Percentiles rank a stretch among this genome's conserved stretches.
Conservation (phyloP, 495 filamentous ascomycete species). For the Penicillium goetzii region DNA sequence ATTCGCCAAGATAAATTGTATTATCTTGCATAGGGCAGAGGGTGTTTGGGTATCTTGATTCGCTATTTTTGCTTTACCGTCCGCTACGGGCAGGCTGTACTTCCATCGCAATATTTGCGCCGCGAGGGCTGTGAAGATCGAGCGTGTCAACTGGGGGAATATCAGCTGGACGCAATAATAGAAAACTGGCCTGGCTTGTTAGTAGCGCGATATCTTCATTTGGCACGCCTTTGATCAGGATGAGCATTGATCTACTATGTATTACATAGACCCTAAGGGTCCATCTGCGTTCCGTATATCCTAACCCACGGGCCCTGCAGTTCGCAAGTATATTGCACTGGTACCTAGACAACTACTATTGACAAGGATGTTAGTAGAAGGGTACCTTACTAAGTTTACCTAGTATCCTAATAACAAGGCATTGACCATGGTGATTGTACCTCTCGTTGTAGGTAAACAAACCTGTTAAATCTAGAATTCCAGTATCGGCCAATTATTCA, state of each 20-base stretch:
- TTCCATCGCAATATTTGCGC: neutral
- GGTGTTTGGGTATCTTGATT: neutral
- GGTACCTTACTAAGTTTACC: too few species aligned
- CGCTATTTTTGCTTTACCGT: neutral
- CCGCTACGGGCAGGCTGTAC: neutral
- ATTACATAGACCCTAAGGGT: neutral
- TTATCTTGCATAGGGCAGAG: neutral
- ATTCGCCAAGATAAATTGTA: slow-evolving; percentile 3
- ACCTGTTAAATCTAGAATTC: neutral
- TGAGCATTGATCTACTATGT: neutral
- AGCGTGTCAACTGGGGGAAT: neutral
- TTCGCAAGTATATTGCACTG: too few species aligned
- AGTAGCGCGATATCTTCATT: neutral
- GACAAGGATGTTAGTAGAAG: too few species aligned
- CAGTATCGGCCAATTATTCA: neutral
- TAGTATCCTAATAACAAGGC: neutral
- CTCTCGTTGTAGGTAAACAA: neutral
- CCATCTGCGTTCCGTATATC: neutral
- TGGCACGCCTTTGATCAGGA: neutral
- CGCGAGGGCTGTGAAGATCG: neutral
- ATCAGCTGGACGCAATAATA: neutral
- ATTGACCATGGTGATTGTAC: neutral
- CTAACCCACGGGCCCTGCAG: too few species aligned
- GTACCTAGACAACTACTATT: too few species aligned
- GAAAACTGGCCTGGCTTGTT: neutral